Conservation (phyloP, 257 asterid species). For the Petunia secreta region DNA sequence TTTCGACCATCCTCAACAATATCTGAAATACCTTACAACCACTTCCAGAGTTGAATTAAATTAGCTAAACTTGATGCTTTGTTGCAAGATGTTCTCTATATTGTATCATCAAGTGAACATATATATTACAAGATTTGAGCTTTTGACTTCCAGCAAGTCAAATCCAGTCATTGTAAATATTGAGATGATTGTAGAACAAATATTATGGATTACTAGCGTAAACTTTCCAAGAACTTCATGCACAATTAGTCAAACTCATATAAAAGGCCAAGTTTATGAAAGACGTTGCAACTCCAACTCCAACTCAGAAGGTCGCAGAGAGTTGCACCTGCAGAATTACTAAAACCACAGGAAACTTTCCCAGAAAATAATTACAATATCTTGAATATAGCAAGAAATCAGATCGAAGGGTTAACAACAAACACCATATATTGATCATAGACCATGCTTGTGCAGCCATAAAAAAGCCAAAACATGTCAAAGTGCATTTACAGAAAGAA, state of each 20-base stretch:
- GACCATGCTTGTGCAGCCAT: not conserved
- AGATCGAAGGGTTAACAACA: not conserved
- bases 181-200: not conserved
- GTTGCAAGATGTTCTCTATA: too few species aligned
- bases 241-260: not conserved
- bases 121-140: not conserved
- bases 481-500: conserved; percentile 1
- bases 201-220: not conserved
- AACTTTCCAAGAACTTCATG: not conserved
- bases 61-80: too few species aligned
- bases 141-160: not conserved
- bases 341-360: not conserved
- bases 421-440: not conserved
- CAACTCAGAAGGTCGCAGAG: not conserved
- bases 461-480: not conserved
- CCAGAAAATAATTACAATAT: not conserved
- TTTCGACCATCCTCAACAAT: too few species aligned
- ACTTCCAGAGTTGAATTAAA: too few species aligned
- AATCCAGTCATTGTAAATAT: not conserved
- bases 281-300: not conserved
- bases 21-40: too few species aligned
- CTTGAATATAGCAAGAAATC: not conserved
- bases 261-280: not conserved
- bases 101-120: too few species aligned
- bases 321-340: not conserved